Percentiles rank a stretch among this genome's conserved stretches.
Evolutionary conservation across 371 early-diverging fungal species (phyloP).

Genomic region (Mortierella sp.): DNA sequence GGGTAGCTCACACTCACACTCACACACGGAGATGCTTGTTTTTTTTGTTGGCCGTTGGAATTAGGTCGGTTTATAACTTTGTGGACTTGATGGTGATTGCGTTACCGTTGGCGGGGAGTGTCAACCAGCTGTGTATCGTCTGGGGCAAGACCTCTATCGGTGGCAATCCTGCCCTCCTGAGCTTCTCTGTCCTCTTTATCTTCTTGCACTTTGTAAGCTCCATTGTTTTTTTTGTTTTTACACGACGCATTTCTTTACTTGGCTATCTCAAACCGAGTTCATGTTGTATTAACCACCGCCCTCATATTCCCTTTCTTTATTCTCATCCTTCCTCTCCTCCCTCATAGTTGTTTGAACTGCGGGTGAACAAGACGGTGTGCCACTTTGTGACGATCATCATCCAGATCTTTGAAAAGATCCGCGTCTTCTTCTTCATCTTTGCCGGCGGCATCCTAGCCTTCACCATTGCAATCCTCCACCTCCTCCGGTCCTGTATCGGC

Average conservation of each 20-base stretch:
- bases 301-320: not conserved
- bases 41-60: no score
- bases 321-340: not conserved
- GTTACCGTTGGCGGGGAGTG: slow-evolving; percentile 14
- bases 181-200: slow-evolving; percentile 24
- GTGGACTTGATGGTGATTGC: slow-evolving; percentile 17
- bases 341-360: slow-evolving; percentile 26
- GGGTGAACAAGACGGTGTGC: slow-evolving; percentile 28
- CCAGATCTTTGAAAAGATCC: slow-evolving; percentile 14
- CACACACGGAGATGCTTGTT: not conserved
- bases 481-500: not conserved
- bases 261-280: no score
- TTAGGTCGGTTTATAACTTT: slow-evolving; percentile 23
- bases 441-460: slow-evolving; percentile 18
- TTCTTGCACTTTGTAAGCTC: slow-evolving; percentile 21
- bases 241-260: not conserved
- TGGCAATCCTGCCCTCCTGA: slow-evolving; percentile 2
- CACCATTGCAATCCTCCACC: slow-evolving; percentile 21
- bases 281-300: not conserved
- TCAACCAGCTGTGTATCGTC: not conserved
- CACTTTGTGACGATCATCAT: slow-evolving; percentile 27
- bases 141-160: not conserved
- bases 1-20: no score
- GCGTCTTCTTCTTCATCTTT: slow-evolving; percentile 25
- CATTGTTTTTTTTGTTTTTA: not conserved